phyloP scores from a whole-genome alignment of 2,329 filamentous ascomycete genomes.

The Helotiales sp. region DNA sequence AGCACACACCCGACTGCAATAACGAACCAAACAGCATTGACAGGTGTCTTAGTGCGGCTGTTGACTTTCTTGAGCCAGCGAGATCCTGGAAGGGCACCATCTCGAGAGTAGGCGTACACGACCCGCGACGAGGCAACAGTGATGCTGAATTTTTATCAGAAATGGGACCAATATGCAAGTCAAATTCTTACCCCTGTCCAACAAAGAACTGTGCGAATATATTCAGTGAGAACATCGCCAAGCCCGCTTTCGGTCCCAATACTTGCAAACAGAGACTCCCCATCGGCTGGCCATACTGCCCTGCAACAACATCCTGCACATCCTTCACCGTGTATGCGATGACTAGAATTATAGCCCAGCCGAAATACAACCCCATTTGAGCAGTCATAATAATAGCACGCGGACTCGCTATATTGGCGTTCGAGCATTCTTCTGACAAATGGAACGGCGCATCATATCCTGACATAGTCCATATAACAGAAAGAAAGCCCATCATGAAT shows the following conservation, averaged over 20 bases:
- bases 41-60: conserved; percentile 64
- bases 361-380: conserved; percentile 61
- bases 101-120: conserved; percentile 74
- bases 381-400: conserved; percentile 69
- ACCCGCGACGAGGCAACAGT: conserved; percentile 70
- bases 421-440: conserved; percentile 68
- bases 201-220: conserved; percentile 74
- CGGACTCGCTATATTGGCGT: conserved; percentile 67
- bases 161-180: background rate
- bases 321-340: conserved; percentile 74
- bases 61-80: conserved; percentile 65
- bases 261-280: conserved; percentile 70
- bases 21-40: conserved; percentile 74
- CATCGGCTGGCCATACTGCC: conserved; percentile 71
- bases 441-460: conserved; percentile 70
- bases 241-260: conserved; percentile 61
- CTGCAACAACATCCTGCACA: conserved; percentile 62
- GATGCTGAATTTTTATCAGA: conserved; percentile 45
- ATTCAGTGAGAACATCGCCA: conserved; percentile 67
- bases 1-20: conserved; percentile 61
- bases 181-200: conserved; percentile 60
- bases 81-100: conserved; percentile 70
- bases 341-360: conserved; percentile 65
- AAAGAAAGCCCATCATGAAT: conserved; percentile 67
- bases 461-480: conserved; percentile 65